phyloP scores from a whole-genome alignment of 1,284 basidiomycete species.

The Rhodotorula mucilaginosa region DNA sequence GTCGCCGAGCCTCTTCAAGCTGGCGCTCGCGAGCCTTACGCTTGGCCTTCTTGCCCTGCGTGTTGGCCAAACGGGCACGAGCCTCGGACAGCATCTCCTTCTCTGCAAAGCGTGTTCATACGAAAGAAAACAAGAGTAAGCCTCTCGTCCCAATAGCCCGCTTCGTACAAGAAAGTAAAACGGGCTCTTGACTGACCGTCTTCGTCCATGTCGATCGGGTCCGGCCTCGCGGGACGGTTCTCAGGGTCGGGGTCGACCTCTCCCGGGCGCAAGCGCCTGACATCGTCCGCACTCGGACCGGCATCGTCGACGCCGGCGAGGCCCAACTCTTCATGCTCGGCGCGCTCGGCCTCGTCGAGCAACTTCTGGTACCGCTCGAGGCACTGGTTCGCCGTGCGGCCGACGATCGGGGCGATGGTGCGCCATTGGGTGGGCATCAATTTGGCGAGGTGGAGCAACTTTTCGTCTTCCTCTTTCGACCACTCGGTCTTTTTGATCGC shows the following conservation, averaged over 20 bases:
- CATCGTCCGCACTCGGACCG: slow-evolving; percentile 87
- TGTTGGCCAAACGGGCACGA: slow-evolving; percentile 94
- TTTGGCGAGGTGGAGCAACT: slow-evolving; percentile 94
- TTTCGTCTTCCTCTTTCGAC: slow-evolving; percentile 99
- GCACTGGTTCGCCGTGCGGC: slow-evolving; percentile 97
- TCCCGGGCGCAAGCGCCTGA: slow-evolving; percentile 82
- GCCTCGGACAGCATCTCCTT: slow-evolving; percentile 99
- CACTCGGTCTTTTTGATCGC: slow-evolving; percentile 99
- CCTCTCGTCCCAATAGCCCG: neutral
- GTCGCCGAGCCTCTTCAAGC: slow-evolving; percentile 87
- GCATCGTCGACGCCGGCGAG: slow-evolving; percentile 73
- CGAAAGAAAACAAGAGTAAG: too few relatives aligned
- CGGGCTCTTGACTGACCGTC: slow-evolving; percentile 60
- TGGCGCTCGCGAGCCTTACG: slow-evolving; percentile 95
- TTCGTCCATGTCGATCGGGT: slow-evolving; percentile 99
- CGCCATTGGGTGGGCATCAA: slow-evolving; percentile 99
- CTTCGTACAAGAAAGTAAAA: neutral
- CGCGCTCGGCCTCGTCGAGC: slow-evolving; percentile 92
- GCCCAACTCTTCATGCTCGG: slow-evolving; percentile 81
- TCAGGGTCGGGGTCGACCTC: slow-evolving; percentile 99
- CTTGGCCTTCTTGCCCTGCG: slow-evolving; percentile 99
- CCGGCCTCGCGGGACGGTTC: slow-evolving; percentile 93
- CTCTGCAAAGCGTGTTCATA: slow-evolving; percentile 57
- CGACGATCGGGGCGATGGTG: slow-evolving; percentile 97
- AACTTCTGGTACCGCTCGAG: slow-evolving; percentile 97